A percentile compares a stretch with the other conserved stretches of the same genome.
Conservation (phyloP, 2,329 filamentous ascomycete genomes). For the Bipolaris bicolor region DNA sequence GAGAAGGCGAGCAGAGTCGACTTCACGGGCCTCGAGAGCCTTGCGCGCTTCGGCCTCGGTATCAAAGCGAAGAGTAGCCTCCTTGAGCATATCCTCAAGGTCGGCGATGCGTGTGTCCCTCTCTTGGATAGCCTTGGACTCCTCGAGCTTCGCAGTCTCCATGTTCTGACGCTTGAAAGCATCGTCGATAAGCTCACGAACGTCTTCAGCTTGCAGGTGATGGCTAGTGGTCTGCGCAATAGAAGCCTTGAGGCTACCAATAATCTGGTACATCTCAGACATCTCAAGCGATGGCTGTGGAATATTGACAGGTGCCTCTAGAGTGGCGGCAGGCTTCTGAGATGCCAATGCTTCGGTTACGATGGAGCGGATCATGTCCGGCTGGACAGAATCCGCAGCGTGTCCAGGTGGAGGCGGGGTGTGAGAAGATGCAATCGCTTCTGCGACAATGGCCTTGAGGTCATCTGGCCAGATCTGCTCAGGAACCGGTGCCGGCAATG, state of each 20-base stretch:
- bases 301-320: conserved; percentile 43
- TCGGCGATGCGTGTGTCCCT: conserved; percentile 44
- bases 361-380: conserved; percentile 45
- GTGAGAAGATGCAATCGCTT: conserved; percentile 36
- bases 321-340: conserved; percentile 35
- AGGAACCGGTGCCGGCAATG: conserved; percentile 30
- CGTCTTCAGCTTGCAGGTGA: conserved; percentile 54
- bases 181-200: conserved; percentile 46
- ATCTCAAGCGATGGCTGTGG: conserved; percentile 47
- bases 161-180: conserved; percentile 45
- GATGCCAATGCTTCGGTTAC: conserved; percentile 43
- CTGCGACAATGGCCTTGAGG: conserved; percentile 59
- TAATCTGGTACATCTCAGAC: conserved; percentile 55
- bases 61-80: conserved; percentile 44
- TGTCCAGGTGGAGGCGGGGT: conserved; percentile 25
- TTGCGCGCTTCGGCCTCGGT: conserved; percentile 52
- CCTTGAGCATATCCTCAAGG: conserved; percentile 44
- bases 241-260: conserved; percentile 57
- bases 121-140: conserved; percentile 39
- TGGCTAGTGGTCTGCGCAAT: conserved; percentile 54
- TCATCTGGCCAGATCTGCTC: conserved; percentile 43
- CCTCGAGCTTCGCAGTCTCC: conserved; percentile 38
- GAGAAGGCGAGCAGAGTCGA: conserved; percentile 52
- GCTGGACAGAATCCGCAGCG: conserved; percentile 36
- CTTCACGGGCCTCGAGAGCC: conserved; percentile 53